These are phyloP conservation scores for Melanomma pulvis-pyrius DNA, from an alignment of 495 filamentous ascomycete genomes.

Conservation along the genomic window DNA sequence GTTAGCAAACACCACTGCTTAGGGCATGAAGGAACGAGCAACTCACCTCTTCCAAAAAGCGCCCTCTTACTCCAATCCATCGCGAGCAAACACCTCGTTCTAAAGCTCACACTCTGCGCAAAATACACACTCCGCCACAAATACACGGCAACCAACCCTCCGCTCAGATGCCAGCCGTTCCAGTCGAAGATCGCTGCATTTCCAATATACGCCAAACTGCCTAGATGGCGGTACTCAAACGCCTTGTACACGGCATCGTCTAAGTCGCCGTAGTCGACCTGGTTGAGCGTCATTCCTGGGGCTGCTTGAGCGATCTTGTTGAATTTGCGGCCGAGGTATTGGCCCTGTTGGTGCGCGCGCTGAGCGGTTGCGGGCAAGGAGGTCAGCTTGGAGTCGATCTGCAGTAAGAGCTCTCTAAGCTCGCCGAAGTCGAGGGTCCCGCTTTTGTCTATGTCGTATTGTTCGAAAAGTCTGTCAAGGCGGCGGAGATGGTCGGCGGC, in stretches of 20 bases:
- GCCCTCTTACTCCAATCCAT: constrained; percentile 99
- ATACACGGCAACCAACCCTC: constrained; percentile 92
- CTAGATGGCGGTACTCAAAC: constrained; percentile 92
- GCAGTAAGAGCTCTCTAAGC: constrained; percentile 79
- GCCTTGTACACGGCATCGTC: constrained; percentile 94
- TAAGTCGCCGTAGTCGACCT: constrained; percentile 83
- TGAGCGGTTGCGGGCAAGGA: constrained; percentile 69
- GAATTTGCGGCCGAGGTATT: constrained; percentile 92
- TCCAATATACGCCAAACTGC: constrained; percentile 91
- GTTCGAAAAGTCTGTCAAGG: constrained; percentile 82
- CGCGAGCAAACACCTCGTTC: constrained; percentile 85
- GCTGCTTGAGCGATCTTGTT: constrained; percentile 84
- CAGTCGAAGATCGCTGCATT: constrained; percentile 95
- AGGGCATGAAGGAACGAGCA: neutral
- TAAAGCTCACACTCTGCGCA: constrained; percentile 91
- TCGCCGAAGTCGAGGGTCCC: constrained; percentile 94
- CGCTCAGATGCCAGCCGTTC: constrained; percentile 73
- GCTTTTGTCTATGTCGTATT: constrained; percentile 89
- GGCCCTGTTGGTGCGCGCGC: constrained; percentile 93
- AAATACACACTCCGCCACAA: constrained; percentile 97
- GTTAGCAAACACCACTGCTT: constrained; percentile 23
- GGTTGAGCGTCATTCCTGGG: constrained; percentile 75
- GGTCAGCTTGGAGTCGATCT: constrained; percentile 55
- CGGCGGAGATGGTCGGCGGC: constrained; percentile 86
- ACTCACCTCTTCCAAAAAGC: constrained; percentile 89